Evolutionary conservation across 2,329 filamentous ascomycete species (phyloP).

Genomic region (Torrubiella hemipterigena): DNA sequence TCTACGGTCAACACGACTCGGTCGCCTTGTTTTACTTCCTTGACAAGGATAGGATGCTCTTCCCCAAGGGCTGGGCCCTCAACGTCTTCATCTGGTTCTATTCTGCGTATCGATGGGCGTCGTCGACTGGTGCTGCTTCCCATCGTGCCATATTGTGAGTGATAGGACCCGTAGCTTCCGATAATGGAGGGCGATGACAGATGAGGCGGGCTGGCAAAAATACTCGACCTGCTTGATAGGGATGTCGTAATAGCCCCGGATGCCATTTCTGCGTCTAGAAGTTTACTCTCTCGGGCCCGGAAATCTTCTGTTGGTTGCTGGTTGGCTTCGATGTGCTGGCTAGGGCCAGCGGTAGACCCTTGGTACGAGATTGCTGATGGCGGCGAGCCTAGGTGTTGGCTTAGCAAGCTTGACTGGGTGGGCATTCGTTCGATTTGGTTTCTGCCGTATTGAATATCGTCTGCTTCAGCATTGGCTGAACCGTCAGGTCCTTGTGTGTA

Average conservation of each 20-base stretch:
- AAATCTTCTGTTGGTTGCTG: slow-evolving; percentile 14
- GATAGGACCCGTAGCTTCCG: slow-evolving; percentile 54
- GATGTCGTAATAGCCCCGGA: slow-evolving; percentile 15
- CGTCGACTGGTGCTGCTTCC: slow-evolving; percentile 18
- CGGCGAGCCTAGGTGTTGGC: slow-evolving; percentile 37
- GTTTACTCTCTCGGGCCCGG: slow-evolving; percentile 35
- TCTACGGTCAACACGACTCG: slow-evolving; percentile 75
- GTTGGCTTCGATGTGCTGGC: slow-evolving; percentile 9
- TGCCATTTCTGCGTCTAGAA: slow-evolving; percentile 30
- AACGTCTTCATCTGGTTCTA: slow-evolving; percentile 11
- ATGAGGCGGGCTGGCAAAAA: slow-evolving; percentile 47
- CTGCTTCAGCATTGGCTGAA: too few species aligned
- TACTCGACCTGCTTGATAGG: slow-evolving; percentile 22
- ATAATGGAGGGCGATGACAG: slow-evolving; percentile 58
- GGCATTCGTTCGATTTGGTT: slow-evolving; percentile 24
- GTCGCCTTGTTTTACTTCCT: slow-evolving; percentile 79
- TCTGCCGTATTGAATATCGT: slow-evolving; percentile 27
- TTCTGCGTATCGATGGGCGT: slow-evolving; percentile 24
- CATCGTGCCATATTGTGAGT: slow-evolving; percentile 40
- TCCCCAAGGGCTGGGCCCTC: slow-evolving; percentile 38
- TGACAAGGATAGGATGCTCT: slow-evolving; percentile 68
- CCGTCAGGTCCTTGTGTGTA: slow-evolving; percentile 41
- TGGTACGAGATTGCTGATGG: too few species aligned
- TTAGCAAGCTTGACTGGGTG: slow-evolving; percentile 31
- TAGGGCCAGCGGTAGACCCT: slow-evolving; percentile 9